Percentiles rank a stretch among this genome's conserved stretches.
Conservation (phyloP, 345 rosid species). For the Zanthoxylum bungeanum region DNA sequence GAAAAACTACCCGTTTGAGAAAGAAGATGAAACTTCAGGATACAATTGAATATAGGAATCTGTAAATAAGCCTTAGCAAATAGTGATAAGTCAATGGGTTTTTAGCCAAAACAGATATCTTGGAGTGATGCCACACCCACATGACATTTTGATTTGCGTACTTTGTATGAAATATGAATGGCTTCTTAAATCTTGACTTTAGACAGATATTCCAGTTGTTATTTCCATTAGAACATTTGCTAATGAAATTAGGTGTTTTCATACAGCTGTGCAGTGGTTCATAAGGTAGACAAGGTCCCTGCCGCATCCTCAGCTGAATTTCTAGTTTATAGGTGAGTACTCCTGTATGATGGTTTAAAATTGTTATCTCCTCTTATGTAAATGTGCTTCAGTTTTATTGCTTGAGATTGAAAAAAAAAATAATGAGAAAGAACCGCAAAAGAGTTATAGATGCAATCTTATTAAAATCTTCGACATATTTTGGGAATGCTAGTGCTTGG, state of each 20-base stretch:
- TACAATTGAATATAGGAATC: not conserved
- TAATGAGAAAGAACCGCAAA: not conserved
- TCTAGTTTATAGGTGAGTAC: slow-evolving; percentile 47
- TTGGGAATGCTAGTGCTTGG: not conserved
- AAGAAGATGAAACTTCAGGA: not conserved
- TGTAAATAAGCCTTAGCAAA: not conserved
- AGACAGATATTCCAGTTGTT: not conserved
- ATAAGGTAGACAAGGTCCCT: slow-evolving; percentile 56
- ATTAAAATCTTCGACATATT: not conserved
- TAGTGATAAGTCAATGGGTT: not conserved
- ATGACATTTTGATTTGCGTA: not conserved
- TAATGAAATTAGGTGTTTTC: slow-evolving; percentile 16
- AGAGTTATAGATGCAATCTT: not conserved
- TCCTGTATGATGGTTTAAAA: not conserved
- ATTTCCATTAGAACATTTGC: not conserved
- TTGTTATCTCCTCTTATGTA: not conserved
- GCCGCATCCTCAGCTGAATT: slow-evolving; percentile 45
- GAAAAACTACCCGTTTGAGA: not conserved
- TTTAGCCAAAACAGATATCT: not conserved
- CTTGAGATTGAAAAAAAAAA: not conserved
- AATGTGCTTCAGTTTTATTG: not conserved
- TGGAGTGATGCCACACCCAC: not conserved
- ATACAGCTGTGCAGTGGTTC: slow-evolving; percentile 59
- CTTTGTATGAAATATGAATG: not conserved
- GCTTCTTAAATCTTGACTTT: not conserved